phyloP scores from a whole-genome alignment of 495 filamentous ascomycete species.

The Aspergillus asperescens region DNA sequence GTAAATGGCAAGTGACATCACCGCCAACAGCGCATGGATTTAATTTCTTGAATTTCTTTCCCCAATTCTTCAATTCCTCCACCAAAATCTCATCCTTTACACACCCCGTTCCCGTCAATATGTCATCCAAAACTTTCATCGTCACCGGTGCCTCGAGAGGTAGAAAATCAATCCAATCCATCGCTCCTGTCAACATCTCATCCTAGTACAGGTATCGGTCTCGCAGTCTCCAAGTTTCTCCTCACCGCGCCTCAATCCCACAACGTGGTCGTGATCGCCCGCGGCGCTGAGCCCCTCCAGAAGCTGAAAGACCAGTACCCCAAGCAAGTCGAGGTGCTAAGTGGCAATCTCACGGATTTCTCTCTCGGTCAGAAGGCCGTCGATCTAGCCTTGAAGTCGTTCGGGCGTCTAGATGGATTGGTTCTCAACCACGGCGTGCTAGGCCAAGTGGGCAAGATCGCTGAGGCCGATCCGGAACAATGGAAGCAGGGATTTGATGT shows the following conservation, averaged over 20 bases:
- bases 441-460: slow-evolving; percentile 71
- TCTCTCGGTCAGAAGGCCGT: slow-evolving; percentile 57
- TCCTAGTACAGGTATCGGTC: slow-evolving; percentile 61
- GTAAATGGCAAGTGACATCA: too few species aligned
- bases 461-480: slow-evolving; percentile 55
- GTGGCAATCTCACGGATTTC: slow-evolving; percentile 67
- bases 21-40: too few species aligned
- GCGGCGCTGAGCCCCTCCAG: slow-evolving; percentile 61
- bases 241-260: slow-evolving; percentile 52
- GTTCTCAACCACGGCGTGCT: slow-evolving; percentile 86
- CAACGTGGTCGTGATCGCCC: slow-evolving; percentile 72
- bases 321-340: slow-evolving; percentile 62
- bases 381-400: slow-evolving; percentile 56
- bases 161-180: too few species aligned
- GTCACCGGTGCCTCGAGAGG: slow-evolving; percentile 60
- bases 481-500: slow-evolving; percentile 76
- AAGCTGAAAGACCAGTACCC: slow-evolving; percentile 59
- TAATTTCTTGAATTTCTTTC: too few species aligned
- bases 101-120: too few species aligned
- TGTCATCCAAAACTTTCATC: slow-evolving; percentile 53
- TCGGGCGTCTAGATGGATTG: slow-evolving; percentile 71
- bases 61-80: too few species aligned
- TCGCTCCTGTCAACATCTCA: background rate
- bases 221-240: slow-evolving; percentile 68
- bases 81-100: too few species aligned